Conservation (phyloP, 2,329 filamentous ascomycete genomes). For the Aphanocladium album region DNA sequence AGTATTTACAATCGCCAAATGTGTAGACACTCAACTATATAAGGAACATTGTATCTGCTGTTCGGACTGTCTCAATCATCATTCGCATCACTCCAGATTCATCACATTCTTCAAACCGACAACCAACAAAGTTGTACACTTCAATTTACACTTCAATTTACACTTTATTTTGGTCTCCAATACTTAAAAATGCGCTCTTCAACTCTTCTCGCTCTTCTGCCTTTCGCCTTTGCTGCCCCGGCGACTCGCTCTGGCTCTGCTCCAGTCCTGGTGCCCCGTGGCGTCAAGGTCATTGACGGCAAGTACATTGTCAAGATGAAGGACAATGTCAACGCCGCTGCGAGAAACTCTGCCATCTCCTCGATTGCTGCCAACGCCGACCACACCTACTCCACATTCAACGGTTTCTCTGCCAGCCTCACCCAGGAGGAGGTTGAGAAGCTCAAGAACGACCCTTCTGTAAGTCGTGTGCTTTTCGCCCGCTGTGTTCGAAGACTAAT, state of each 20-base stretch:
- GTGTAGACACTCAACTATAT: background rate
- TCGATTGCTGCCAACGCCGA: constrained; percentile 13
- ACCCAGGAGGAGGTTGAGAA: constrained; percentile 12
- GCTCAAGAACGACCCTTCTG: constrained; percentile 15
- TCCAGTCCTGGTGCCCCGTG: constrained; percentile 14
- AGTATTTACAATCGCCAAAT: background rate
- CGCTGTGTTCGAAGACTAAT: background rate
- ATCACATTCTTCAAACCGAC: background rate
- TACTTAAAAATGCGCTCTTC: background rate
- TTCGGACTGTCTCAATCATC: background rate
- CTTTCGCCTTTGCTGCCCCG: background rate
- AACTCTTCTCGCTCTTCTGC: background rate
- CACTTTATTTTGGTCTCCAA: background rate
- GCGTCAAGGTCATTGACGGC: constrained; percentile 15
- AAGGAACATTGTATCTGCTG: background rate
- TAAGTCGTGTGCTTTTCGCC: background rate
- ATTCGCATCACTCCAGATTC: background rate
- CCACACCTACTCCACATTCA: constrained; percentile 5
- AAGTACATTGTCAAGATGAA: constrained; percentile 22
- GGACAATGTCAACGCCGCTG: constrained; percentile 8
- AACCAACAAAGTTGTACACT: too few species aligned
- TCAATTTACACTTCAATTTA: background rate
- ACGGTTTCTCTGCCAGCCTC: constrained; percentile 17
- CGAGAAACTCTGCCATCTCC: constrained; percentile 15
- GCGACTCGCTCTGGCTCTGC: constrained; percentile 15